A percentile compares a stretch with the other conserved stretches of the same genome.
phyloP scores from a whole-genome alignment of 2,329 filamentous ascomycete species.

The Ceratocystis lukuohia region DNA sequence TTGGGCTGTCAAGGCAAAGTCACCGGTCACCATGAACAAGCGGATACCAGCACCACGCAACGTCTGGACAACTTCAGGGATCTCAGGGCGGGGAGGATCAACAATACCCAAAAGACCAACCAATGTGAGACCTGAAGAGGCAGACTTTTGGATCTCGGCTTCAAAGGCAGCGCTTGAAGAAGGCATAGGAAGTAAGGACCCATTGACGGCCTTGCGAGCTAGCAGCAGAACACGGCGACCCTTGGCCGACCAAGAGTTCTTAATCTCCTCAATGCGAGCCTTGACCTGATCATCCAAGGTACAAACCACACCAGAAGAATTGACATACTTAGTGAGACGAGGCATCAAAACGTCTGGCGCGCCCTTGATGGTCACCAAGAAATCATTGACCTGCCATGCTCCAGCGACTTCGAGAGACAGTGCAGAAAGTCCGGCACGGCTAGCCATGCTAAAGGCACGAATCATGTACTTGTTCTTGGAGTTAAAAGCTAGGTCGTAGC shows the following conservation, averaged over 20 bases:
- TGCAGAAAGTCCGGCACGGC: slow-evolving; percentile 69
- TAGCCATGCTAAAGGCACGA: slow-evolving; percentile 66
- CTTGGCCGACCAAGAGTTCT: slow-evolving; percentile 78
- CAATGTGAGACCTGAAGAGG: slow-evolving; percentile 76
- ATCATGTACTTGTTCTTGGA: slow-evolving; percentile 21
- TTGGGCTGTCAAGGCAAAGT: slow-evolving; percentile 69
- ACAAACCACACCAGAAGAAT: slow-evolving; percentile 64
- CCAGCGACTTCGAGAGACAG: slow-evolving; percentile 94
- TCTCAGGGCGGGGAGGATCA: slow-evolving; percentile 88
- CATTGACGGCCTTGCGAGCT: slow-evolving; percentile 67
- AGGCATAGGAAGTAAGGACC: slow-evolving; percentile 52
- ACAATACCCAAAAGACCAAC: slow-evolving; percentile 92
- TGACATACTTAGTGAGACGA: slow-evolving; percentile 68
- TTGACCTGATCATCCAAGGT: slow-evolving; percentile 55
- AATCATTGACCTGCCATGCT: slow-evolving; percentile 94
- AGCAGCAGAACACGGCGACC: slow-evolving; percentile 91
- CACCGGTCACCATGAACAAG: slow-evolving; percentile 94
- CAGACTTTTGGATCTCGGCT: slow-evolving; percentile 64
- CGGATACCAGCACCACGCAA: slow-evolving; percentile 90
- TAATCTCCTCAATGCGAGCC: slow-evolving; percentile 59
- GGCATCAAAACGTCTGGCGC: slow-evolving; percentile 93
- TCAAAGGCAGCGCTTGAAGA: slow-evolving; percentile 77
- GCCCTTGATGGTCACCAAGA: slow-evolving; percentile 64
- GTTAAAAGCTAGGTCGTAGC: slow-evolving; percentile 63
- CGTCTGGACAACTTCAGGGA: slow-evolving; percentile 69